Conservation (phyloP, 768 basidiomycete genomes). For the Rhodotorula kratochvilovae region DNA sequence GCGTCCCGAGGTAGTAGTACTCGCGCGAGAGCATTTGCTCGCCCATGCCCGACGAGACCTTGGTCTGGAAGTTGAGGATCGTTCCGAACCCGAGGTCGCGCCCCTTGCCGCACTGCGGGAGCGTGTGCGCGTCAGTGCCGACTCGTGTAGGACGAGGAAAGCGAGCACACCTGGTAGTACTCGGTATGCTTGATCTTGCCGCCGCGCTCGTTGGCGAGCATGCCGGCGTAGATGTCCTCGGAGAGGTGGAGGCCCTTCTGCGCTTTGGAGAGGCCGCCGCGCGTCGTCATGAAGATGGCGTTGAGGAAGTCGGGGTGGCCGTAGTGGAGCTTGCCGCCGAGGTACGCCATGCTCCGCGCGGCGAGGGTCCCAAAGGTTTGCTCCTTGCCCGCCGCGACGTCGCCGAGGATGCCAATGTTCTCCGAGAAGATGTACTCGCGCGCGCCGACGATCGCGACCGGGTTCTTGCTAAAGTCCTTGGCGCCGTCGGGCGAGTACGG, state of each 20-base stretch:
- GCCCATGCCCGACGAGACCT: slow-evolving; percentile 99
- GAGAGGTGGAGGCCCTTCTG: slow-evolving; percentile 99
- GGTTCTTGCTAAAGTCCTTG: slow-evolving; percentile 73
- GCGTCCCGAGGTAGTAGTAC: slow-evolving; percentile 97
- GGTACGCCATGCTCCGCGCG: slow-evolving; percentile 93
- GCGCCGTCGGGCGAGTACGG: slow-evolving; percentile 62
- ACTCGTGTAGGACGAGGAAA: no score
- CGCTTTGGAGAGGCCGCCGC: slow-evolving; percentile 96
- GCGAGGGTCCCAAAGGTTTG: slow-evolving; percentile 98
- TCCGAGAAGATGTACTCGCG: slow-evolving; percentile 99
- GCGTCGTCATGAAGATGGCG: slow-evolving; percentile 94
- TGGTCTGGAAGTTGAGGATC: slow-evolving; percentile 98
- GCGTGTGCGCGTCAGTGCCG: neutral
- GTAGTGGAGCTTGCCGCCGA: slow-evolving; percentile 97
- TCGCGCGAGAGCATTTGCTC: slow-evolving; percentile 99
- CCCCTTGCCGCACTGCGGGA: slow-evolving; percentile 76
- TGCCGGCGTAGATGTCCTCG: slow-evolving; percentile 99
- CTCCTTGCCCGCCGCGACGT: slow-evolving; percentile 97
- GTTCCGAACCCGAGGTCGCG: slow-evolving; percentile 98
- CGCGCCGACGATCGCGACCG: slow-evolving; percentile 95
- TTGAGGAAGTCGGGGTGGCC: slow-evolving; percentile 99
- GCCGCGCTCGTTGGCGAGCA: slow-evolving; percentile 95
- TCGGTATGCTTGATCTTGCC: slow-evolving; percentile 98
- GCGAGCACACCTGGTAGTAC: slow-evolving; percentile 71
- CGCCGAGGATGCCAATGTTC: slow-evolving; percentile 97